Base-by-base conservation (phyloP, 2,329 filamentous ascomycete species). In the Alternaria sp. region DNA sequence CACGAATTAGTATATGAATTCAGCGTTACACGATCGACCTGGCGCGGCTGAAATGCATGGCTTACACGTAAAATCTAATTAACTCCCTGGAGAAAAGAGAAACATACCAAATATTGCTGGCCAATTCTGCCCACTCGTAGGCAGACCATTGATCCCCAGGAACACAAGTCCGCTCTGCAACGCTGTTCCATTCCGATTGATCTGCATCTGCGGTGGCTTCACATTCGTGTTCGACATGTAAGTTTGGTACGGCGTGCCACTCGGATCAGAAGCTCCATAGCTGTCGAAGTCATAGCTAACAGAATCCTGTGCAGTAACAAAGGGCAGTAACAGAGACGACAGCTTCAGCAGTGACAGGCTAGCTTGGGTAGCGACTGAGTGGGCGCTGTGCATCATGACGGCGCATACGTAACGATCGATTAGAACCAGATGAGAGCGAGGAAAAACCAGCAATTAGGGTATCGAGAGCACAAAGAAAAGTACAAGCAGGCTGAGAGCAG, bases 91-190 rank as follows among this genome's bases (percentile, higher is more conserved):
- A 18, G 28, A 32, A 41, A 11, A 54, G 7, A 54, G 9, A 8
- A 28, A 30, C 49, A 18, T 51, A 68, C 62, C 65, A 30, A 53
- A 67, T 47, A 69, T 69, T 8, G 52, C 55, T n/a, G 67, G 64
- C 56, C 55, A 65, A 16, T 66, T 67, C 54, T 70, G 67, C 7
- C 39, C 55, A 28, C 66, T 69, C 2, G 64, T 64, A 18, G 67
- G 62, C 18, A 63, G 42, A 26, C 67, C 67, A 38, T 66, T 47
- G 24, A 70, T 57, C 2, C 58, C 64, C 3, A 69, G 42, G 39
- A 69, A 70, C 6, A 69, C 55, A 47, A 54, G 61, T 2, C 66
- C 67, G 7, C 48, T 22, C 18, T 59, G 62, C n/a, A 65, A 38
- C 36, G 57, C 62, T 5, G 64, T 49, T 20, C 41, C 32, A 30